Percentiles rank a stretch among this genome's conserved stretches.
These are phyloP conservation scores for Kuraishia piskuri DNA, from an alignment of 805 yeast genomes.

Conservation along the genomic window DNA sequence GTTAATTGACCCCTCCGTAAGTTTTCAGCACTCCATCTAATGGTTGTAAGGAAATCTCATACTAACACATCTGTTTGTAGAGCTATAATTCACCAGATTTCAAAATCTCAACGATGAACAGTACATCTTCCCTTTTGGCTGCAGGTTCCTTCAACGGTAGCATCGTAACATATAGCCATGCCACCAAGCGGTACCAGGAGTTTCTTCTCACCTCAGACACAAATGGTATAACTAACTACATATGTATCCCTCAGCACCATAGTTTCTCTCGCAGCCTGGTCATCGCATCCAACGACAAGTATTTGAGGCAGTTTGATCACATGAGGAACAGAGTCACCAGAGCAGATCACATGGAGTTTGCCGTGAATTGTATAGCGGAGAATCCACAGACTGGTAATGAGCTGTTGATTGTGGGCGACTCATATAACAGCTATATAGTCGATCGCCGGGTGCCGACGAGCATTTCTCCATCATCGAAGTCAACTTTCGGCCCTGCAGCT, in stretches of 20 bases:
- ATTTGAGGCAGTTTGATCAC: constrained; percentile 32
- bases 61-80: constrained; percentile 5
- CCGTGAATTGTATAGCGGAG: constrained; percentile 40
- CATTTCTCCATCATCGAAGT: not conserved
- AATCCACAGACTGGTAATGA: constrained; percentile 29
- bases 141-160: constrained; percentile 53
- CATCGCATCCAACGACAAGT: constrained; percentile 43
- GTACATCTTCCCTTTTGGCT: constrained; percentile 31
- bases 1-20: constrained; percentile 17
- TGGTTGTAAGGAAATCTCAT: not conserved
- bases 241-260: constrained; percentile 23
- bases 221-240: constrained; percentile 47
- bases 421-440: constrained; percentile 29
- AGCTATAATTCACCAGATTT: constrained; percentile 18
- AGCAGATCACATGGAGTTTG: constrained; percentile 28
- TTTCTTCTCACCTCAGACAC: constrained; percentile 29
- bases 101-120: constrained; percentile 39
- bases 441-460: constrained; percentile 29
- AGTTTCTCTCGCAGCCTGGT: constrained; percentile 21
- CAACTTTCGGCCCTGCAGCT: not conserved
- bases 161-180: constrained; percentile 28
- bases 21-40: constrained; percentile 15
- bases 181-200: constrained; percentile 22
- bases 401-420: constrained; percentile 43
- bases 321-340: constrained; percentile 10